phyloP scores from a whole-genome alignment of 2,329 filamentous ascomycete species.

The Apiospora arundinis region DNA sequence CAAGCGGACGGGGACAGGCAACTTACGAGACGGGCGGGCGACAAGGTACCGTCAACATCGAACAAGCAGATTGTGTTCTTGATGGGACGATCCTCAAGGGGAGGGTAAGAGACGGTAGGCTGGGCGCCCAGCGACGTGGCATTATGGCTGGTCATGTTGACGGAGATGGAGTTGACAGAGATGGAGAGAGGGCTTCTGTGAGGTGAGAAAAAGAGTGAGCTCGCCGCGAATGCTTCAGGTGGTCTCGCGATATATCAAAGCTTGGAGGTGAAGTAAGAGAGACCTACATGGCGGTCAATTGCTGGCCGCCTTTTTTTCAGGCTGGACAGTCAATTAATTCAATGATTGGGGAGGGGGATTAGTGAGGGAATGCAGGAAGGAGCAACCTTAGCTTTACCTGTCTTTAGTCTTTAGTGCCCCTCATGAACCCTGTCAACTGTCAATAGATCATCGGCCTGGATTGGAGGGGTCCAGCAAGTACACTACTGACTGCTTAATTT shows the following conservation, averaged over 20 bases:
- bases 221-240: neutral
- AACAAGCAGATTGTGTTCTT: constrained; percentile 95
- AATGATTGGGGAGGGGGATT: constrained; percentile 1
- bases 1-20: neutral
- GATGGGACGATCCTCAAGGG: constrained; percentile 82
- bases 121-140: constrained; percentile 8
- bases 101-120: constrained; percentile 50
- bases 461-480: constrained; percentile 5
- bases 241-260: neutral
- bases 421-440: constrained; percentile 4
- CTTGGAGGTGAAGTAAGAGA: neutral
- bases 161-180: neutral
- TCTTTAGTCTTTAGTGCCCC: neutral
- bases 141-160: constrained; percentile 15
- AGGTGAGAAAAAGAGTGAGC: neutral
- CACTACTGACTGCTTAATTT: no score
- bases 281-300: constrained; percentile 12
- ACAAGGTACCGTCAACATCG: constrained; percentile 94
- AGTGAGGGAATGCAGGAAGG: neutral
- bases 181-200: neutral
- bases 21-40: constrained; percentile 77
- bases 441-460: neutral
- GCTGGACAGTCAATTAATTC: constrained; percentile 8
- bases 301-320: constrained; percentile 10
- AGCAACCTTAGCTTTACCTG: neutral